Evolutionary conservation across 352 stramenopile genomes (phyloP).

Genomic region (Phytophthora cactorum): DNA sequence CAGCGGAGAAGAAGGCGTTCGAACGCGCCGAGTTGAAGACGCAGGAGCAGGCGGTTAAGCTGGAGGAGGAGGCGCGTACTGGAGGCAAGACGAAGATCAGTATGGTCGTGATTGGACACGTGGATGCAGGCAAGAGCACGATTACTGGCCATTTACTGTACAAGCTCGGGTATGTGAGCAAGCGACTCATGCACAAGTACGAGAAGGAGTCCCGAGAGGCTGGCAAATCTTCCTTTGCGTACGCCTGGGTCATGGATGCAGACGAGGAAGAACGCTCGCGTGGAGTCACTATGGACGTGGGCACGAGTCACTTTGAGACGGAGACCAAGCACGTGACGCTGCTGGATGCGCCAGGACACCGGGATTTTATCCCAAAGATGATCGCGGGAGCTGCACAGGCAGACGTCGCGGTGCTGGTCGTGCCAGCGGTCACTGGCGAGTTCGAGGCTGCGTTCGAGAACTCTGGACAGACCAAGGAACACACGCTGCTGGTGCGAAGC

Average conservation of each 20-base stretch:
- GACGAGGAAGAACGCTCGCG: conserved; percentile 89
- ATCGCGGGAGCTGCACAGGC: conserved; percentile 94
- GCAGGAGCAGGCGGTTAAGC: conserved; percentile 55
- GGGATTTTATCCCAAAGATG: conserved; percentile 98
- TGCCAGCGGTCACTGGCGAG: conserved; percentile 93
- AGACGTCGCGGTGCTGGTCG: conserved; percentile 94
- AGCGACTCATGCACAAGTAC: conserved; percentile 92
- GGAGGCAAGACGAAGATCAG: conserved; percentile 87
- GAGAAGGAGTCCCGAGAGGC: conserved; percentile 90
- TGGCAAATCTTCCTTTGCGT: conserved; percentile 95
- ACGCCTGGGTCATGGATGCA: conserved; percentile 95
- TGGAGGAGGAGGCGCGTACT: conserved; percentile 52
- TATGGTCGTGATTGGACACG: conserved; percentile 97
- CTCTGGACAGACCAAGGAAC: conserved; percentile 98
- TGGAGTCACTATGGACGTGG: conserved; percentile 98
- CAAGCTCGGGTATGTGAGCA: conserved; percentile 88
- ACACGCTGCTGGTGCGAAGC: conserved; percentile 94
- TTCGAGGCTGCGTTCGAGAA: conserved; percentile 96
- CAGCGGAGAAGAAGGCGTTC: conserved; percentile 68
- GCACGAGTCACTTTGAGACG: conserved; percentile 93
- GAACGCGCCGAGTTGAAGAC: conserved; percentile 75
- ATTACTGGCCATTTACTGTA: conserved; percentile 97
- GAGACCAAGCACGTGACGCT: conserved; percentile 93
- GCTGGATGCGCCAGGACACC: conserved; percentile 96
- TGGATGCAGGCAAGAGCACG: conserved; percentile 98